A percentile compares a stretch with the other conserved stretches of the same genome.
phyloP scores from a whole-genome alignment of 2,329 filamentous ascomycete species.

The Colletotrichum acutatum region DNA sequence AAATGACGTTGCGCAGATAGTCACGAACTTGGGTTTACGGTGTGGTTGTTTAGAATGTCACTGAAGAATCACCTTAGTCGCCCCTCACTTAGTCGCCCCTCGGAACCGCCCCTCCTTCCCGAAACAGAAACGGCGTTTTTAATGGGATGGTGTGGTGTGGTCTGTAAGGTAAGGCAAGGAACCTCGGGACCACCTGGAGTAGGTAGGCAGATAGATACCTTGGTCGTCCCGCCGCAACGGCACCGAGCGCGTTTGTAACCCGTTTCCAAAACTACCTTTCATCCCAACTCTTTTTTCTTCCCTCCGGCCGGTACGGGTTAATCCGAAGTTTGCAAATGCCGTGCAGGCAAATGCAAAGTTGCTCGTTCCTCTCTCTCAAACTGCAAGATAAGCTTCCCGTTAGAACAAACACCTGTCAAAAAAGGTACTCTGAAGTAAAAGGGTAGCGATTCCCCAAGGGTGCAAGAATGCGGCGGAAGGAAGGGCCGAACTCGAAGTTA shows the following conservation, averaged over 20 bases:
- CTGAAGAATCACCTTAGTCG: neutral
- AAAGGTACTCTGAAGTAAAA: neutral
- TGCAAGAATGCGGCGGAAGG: neutral
- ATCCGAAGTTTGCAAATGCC: neutral
- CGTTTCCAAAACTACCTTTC: neutral
- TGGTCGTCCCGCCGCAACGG: neutral
- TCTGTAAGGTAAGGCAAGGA: no score
- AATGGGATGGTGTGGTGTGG: neutral
- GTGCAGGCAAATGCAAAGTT: neutral
- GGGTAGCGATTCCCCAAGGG: no score
- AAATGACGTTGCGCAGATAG: neutral
- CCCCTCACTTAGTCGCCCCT: neutral
- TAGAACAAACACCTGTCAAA: neutral
- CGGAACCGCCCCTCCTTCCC: slow-evolving; percentile 20
- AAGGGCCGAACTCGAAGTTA: no score
- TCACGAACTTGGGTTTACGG: neutral
- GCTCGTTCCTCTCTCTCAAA: no score
- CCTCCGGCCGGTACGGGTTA: neutral
- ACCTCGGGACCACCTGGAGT: no score
- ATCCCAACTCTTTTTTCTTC: neutral
- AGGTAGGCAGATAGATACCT: no score
- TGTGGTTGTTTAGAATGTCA: neutral
- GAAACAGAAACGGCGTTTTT: neutral
- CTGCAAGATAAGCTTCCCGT: neutral
- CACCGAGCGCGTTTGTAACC: neutral